Evolutionary conservation across 805 yeast genomes (phyloP), one percentile per base, ranked within the genome.

Genomic region (Metschnikowia lachancei): DNA sequence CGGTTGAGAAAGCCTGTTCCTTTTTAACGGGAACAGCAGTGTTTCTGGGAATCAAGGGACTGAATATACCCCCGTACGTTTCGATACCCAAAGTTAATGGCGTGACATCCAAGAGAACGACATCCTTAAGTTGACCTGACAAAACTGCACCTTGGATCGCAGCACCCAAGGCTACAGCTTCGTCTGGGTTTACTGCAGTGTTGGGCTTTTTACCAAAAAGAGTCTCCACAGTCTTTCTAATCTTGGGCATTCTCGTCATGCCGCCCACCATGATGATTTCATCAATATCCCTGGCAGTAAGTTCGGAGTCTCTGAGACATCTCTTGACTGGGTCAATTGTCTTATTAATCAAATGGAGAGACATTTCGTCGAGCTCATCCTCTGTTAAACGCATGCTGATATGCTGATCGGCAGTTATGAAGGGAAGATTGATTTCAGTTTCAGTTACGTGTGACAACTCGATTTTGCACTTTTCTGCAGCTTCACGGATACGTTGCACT

Each of bases 171-270:
- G 66, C 66, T 3, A 62, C 66, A 1, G 66, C 66, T 39, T 62
- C 66, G 39, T 87, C 95, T n/a, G 95, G 95, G 62, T 87, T 87
- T 11, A 87, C 87, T 16, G 80, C 77, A 36, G 85, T 81, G 43
- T 82, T 83, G 33, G 92, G 91, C 50, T 76, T 72, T 60, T 77
- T 82, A 29, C 76, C 74, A 61, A 87, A 85, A 13, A 83, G 53
- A 9, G 70, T 69, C 51, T 73, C 76, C 17, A 87, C 92, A 7
- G 81, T 72, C 32, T 74, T 74, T 50, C 89, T 70, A 49, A 87
- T 80, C 65, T 81, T 82, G 45, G 95, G 95, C 95, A 87, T 87
- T 65, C 95, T 73, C 3, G 95, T 86, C 95, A 87, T 87, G 53
- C 95, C 95, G 48, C 95, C 95, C 33, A 87, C 95, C 36, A 87